Evolutionary conservation across 2,329 filamentous ascomycete genomes (phyloP), one percentile per base, ranked within the genome.

Genomic region (Diaporthe sp.): DNA sequence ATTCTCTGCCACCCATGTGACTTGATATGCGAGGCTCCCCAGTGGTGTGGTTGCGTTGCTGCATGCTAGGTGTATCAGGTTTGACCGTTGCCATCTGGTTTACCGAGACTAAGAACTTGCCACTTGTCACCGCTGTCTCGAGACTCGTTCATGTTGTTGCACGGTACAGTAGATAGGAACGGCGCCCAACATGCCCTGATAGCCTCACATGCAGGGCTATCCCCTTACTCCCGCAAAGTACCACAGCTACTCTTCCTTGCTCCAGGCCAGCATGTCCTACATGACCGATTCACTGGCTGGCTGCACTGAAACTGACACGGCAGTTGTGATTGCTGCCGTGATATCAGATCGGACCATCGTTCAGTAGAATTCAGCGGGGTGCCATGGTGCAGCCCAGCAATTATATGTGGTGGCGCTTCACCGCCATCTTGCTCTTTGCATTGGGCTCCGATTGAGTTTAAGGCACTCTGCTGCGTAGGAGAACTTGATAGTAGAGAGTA

Each of bases 1-100:
- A 51, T 44, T 49, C 51, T 60, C 53, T 68, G 61, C 53, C 53
- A 17, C 72, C 28, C 72, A 74, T 70, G 72, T 70, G 72, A 74
- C 53, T 31, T 74, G 51, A 46, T 25, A 28, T 31, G 55, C 37
- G 61, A 58, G 61, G 13, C 61, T 71, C 53, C 39, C 25, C 53
- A 9, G 55, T 55, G n/a, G 39, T 67, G 51, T 70, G 61, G 60
- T 70, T 68, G 49, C 49, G 28, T 15, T 39, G 39, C 13, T 37
- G 28, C 25, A 7, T 15, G 19, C 13, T 28, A 17, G 31, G 4
- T 53, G 44, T 39, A 28, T 49, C 39, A 17, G 3, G 44, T 58
- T 71, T 53, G 42, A 34, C 28, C 28, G 62, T 68, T 28, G 46
- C 44, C 12, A 3, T 67, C 44, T 44, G 5, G 60, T 65, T 42